Evolutionary conservation across 1,284 basidiomycete species (phyloP).

Genomic region (Peniophora sp.): DNA sequence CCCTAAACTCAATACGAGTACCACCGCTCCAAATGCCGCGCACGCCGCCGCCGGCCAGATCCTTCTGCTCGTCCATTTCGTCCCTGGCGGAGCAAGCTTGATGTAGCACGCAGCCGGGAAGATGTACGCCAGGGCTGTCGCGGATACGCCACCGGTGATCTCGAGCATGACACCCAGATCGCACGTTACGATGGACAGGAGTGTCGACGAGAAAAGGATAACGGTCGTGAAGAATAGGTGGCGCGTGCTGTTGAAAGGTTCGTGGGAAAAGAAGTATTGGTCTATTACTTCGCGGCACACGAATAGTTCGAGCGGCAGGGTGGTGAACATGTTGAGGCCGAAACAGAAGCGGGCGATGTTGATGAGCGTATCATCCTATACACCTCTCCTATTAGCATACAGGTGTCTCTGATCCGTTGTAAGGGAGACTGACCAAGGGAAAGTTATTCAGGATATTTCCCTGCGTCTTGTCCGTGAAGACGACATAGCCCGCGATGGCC

Average conservation of each 20-base stretch:
- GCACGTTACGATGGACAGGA: constrained; percentile 85
- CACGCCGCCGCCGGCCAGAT: constrained; percentile 75
- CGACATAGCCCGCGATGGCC: constrained; percentile 85
- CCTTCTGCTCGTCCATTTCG: constrained; percentile 55
- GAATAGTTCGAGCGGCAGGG: constrained; percentile 87
- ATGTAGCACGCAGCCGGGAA: constrained; percentile 87
- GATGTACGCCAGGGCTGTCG: constrained; percentile 92
- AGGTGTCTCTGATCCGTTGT: background rate
- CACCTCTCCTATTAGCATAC: no score
- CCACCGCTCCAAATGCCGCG: constrained; percentile 66
- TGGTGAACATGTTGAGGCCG: constrained; percentile 98
- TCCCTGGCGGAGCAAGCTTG: constrained; percentile 52
- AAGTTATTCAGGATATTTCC: constrained; percentile 96
- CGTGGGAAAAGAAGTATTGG: constrained; percentile 86
- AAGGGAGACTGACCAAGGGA: constrained; percentile 40
- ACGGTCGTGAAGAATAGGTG: constrained; percentile 89
- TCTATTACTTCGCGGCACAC: constrained; percentile 93
- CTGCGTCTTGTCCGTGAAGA: constrained; percentile 92
- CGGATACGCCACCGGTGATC: constrained; percentile 92
- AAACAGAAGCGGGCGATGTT: constrained; percentile 95
- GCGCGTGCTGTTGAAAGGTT: constrained; percentile 71
- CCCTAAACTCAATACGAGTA: constrained; percentile 73
- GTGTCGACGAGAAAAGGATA: constrained; percentile 70
- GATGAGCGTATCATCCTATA: constrained; percentile 73
- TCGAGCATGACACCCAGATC: constrained; percentile 97